Conservation (phyloP, 805 yeast genomes). For the Schwanniomyces sp. region DNA sequence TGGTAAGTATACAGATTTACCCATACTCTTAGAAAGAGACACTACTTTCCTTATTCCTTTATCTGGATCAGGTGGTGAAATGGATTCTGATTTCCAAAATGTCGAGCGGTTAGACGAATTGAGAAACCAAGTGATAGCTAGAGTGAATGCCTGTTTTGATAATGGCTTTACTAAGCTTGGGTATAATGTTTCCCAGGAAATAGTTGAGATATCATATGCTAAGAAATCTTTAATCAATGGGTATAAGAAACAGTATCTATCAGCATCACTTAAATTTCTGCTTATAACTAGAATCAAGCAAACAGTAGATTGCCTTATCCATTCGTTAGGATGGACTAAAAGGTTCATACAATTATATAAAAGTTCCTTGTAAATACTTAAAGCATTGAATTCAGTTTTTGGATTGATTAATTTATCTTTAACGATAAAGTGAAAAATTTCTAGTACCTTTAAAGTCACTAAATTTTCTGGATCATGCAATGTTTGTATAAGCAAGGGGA, state of each 20-base stretch:
- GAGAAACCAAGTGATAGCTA: conserved; percentile 70
- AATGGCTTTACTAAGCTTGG: conserved; percentile 70
- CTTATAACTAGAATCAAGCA: conserved; percentile 62
- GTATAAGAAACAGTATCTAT: conserved; percentile 76
- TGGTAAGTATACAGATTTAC: conserved; percentile 34
- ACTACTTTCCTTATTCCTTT: conserved; percentile 17
- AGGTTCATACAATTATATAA: conserved; percentile 46
- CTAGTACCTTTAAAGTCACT: conserved; percentile 69
- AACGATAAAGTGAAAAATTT: conserved; percentile 36
- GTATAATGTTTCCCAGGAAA: conserved; percentile 64
- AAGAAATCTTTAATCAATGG: conserved; percentile 79
- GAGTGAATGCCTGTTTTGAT: conserved; percentile 60
- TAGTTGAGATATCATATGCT: conserved; percentile 70
- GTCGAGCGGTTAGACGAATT: conserved; percentile 58
- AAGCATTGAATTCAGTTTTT: conserved; percentile 33
- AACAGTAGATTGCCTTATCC: conserved; percentile 74
- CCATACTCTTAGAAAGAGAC: conserved; percentile 32
- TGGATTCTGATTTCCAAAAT: conserved; percentile 68
- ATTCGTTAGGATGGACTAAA: conserved; percentile 80
- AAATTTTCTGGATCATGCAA: conserved; percentile 81
- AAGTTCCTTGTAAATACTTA: conserved; percentile 38
- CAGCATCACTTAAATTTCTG: conserved; percentile 67
- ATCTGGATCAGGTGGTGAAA: conserved; percentile 10
- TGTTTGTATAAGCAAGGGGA: conserved; percentile 83
- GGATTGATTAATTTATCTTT: conserved; percentile 32